A percentile compares a stretch with the other conserved stretches of the same genome.
Evolutionary conservation across 352 stramenopile genomes (phyloP).

Genomic region (Pythium dissimile): DNA sequence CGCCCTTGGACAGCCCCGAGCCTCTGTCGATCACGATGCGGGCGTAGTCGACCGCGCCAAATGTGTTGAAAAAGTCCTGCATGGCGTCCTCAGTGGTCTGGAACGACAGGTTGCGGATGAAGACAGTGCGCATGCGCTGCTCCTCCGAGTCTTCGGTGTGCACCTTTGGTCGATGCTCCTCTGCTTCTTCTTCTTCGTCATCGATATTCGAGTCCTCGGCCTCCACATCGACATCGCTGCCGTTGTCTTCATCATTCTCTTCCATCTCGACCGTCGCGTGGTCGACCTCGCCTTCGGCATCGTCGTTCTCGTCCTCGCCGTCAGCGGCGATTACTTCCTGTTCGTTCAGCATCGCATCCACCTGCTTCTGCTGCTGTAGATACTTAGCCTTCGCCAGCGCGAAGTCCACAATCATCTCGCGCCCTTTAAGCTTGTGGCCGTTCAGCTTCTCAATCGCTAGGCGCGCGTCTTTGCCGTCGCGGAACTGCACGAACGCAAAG

Average conservation of each 20-base stretch:
- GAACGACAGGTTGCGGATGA: conserved; percentile 85
- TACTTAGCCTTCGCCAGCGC: conserved; percentile 80
- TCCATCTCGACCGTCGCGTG: conserved; percentile 35
- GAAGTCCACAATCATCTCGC: conserved; percentile 86
- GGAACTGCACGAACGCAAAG: conserved; percentile 85
- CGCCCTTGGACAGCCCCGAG: conserved; percentile 78
- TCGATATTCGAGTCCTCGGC: conserved; percentile 33
- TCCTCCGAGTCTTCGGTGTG: conserved; percentile 63
- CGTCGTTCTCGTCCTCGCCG: conserved; percentile 26
- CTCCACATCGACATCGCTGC: conserved; percentile 20
- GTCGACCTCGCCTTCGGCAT: conserved; percentile 30
- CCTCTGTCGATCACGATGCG: conserved; percentile 76
- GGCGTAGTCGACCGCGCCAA: conserved; percentile 76
- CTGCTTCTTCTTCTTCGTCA: conserved; percentile 23
- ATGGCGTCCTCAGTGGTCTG: conserved; percentile 71
- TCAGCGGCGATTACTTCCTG: conserved; percentile 18
- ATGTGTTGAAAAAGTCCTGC: conserved; percentile 67
- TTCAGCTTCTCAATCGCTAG: conserved; percentile 71
- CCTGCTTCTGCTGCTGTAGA: conserved; percentile 54
- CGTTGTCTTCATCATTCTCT: conserved; percentile 29
- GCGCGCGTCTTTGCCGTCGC: conserved; percentile 54
- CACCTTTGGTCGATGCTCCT: conserved; percentile 15
- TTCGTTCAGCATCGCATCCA: conserved; percentile 26
- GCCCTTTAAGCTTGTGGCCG: conserved; percentile 72
- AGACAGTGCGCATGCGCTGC: conserved; percentile 79